Percentiles rank a stretch among this genome's conserved stretches.
These are phyloP conservation scores for Talaromyces sp. DNA, from an alignment of 2,329 filamentous ascomycete species.

Conservation along the genomic window DNA sequence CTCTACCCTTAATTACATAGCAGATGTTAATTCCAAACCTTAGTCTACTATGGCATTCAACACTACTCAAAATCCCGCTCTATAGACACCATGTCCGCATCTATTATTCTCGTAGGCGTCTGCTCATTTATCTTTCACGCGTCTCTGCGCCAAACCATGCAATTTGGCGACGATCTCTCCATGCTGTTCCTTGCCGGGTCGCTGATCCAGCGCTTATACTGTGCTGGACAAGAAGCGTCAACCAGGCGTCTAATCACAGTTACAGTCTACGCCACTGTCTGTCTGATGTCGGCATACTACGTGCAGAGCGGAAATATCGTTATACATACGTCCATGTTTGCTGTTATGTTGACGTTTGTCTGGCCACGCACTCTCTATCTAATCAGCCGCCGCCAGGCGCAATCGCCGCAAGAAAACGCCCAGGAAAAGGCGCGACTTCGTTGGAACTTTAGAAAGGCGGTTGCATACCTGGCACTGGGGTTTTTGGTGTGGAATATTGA, in stretches of 20 bases:
- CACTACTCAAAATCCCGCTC: not conserved
- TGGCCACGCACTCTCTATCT: slow-evolving; percentile 3
- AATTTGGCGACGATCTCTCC: slow-evolving; percentile 2
- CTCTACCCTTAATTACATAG: not conserved
- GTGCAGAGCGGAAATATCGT: not conserved
- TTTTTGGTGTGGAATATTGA: slow-evolving; percentile 6
- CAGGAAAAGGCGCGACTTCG: not conserved
- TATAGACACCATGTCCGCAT: slow-evolving; percentile 1
- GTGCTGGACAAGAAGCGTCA: not conserved
- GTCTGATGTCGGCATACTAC: not conserved
- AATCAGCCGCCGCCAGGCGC: not conserved
- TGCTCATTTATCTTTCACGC: slow-evolving; percentile 3
- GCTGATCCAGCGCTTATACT: slow-evolving; percentile 3
- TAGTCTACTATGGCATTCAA: not conserved
- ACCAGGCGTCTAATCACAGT: not conserved
- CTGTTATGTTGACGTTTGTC: slow-evolving; percentile 1
- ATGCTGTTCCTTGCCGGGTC: slow-evolving; percentile 2
- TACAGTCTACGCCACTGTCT: not conserved
- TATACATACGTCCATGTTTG: slow-evolving; percentile 3
- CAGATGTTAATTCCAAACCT: not conserved
- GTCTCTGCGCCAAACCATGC: not conserved
- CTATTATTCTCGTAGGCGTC: not conserved
- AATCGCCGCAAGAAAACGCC: not conserved
- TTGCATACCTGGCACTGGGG: not conserved
- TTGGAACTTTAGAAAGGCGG: not conserved